phyloP scores from a whole-genome alignment of 164 flowering plant genomes.

The Aristolochia fimbriata region DNA sequence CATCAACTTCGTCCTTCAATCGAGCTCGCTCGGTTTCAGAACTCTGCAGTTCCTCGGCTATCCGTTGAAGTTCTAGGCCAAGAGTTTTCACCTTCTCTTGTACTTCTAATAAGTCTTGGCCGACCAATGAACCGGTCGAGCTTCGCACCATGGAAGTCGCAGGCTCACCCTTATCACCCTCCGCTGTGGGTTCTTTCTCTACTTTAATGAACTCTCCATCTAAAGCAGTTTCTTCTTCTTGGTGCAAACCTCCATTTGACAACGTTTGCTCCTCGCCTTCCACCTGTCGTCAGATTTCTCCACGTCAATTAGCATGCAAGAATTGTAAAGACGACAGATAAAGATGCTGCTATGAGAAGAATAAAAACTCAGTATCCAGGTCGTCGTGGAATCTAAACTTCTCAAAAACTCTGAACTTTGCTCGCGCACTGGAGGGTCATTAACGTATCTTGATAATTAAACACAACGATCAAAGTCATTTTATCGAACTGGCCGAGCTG shows the following conservation, averaged over 20 bases:
- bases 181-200: slow-evolving; percentile 63
- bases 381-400: no score
- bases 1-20: slow-evolving; percentile 39
- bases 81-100: slow-evolving; percentile 61
- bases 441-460: no score
- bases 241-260: slow-evolving; percentile 14
- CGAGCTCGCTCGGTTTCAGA: slow-evolving; percentile 48
- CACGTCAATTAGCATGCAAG: no score
- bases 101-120: slow-evolving; percentile 45
- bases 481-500: no score
- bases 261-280: slow-evolving; percentile 7
- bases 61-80: slow-evolving; percentile 55
- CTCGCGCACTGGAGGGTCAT: no score
- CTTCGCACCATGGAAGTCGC: slow-evolving; percentile 24
- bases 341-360: no score
- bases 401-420: no score
- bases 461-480: no score
- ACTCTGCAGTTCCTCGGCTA: slow-evolving; percentile 35
- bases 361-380: no score
- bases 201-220: slow-evolving; percentile 92
- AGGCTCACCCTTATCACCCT: slow-evolving; percentile 25
- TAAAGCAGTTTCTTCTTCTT: slow-evolving; percentile 47
- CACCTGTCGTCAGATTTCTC: slow-evolving; percentile 9
- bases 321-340: no score
- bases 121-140: slow-evolving; percentile 20